Evolutionary conservation across 768 basidiomycete genomes (phyloP).

Genomic region (Sarcomyxa edulis): DNA sequence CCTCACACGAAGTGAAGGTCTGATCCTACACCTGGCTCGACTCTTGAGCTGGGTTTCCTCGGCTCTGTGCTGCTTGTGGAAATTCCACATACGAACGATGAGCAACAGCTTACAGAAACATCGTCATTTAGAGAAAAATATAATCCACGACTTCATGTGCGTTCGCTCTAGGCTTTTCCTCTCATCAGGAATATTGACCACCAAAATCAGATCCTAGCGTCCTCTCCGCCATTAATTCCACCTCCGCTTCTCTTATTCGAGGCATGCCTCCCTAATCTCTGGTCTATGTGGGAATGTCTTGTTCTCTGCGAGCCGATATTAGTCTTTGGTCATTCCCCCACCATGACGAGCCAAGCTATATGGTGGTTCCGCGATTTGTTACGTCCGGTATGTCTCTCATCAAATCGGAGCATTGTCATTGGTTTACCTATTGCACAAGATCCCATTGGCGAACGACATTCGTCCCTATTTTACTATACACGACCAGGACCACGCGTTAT

Average conservation of each 20-base stretch:
- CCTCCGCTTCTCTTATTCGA: conserved; percentile 60
- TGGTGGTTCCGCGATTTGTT: conserved; percentile 91
- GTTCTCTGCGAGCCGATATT: conserved; percentile 88
- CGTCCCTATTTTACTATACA: conserved; percentile 97
- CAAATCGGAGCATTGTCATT: neutral
- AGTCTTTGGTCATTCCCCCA: conserved; percentile 74
- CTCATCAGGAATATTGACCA: conserved; percentile 5
- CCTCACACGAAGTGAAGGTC: conserved; percentile 63
- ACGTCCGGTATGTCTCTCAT: conserved; percentile 59
- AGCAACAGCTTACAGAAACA: conserved; percentile 65
- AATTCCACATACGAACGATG: conserved; percentile 62
- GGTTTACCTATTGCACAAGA: too few relatives aligned
- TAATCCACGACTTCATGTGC: conserved; percentile 47
- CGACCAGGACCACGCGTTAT: conserved; percentile 69
- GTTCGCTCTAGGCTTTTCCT: conserved; percentile 10
- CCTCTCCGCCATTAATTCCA: conserved; percentile 51
- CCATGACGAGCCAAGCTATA: conserved; percentile 79
- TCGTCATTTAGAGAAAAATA: conserved; percentile 46
- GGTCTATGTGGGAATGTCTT: conserved; percentile 93
- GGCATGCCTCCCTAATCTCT: conserved; percentile 58
- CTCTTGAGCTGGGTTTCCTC: conserved; percentile 78
- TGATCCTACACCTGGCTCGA: conserved; percentile 60
- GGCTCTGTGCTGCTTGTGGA: conserved; percentile 71
- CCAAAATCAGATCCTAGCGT: conserved; percentile 56
- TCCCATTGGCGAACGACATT: conserved; percentile 80